Evolutionary conservation across 2,329 filamentous ascomycete genomes (phyloP), one percentile per base, ranked within the genome.

Genomic region (Arthrobotrys pseudoclavata): DNA sequence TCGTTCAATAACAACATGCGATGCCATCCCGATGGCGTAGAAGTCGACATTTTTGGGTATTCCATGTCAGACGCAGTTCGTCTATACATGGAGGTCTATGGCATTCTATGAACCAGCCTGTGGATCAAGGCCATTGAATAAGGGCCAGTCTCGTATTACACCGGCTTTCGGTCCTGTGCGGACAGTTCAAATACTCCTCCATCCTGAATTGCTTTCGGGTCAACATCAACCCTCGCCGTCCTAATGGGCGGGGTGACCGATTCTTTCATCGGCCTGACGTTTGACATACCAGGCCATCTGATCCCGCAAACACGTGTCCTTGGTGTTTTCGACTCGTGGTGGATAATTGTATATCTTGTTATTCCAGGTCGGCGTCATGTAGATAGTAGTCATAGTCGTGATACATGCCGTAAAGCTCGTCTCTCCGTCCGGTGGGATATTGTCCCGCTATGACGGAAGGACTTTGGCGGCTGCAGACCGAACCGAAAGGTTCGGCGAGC

Each of bases 361-460:
- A 12, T 40, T 34, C 22, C 37, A 15, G 29, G 34, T 47, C 45
- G 24, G 15, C 48, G 13, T 71, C 69, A 26, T 67, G 69, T 74
- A 74, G 52, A 74, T 67, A 74, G 62, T 74, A 74, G 69, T 34
- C 48, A 63, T 74, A 67, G 69, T 66, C 53, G 69, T 74, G 61
- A 67, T 67, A 45, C 31, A 31, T 74, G 69, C 52, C 60, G 69
- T 74, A 74, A 74, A 74, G 18, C 13, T 50, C 34, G 20, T 45
- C 34, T 34, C 20, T 60, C 31, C 55, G 26, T 45, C 26, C 18
- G 34, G 37, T 26, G 47, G 31, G 42, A 42, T 26, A 31, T 24
- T 20, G 31, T 55, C 63, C 48, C 47, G 63, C 48, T 18, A 55
- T 40, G 48, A n/a, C 37, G 22, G 66, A 62, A 42, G 26, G 26